Evolutionary conservation across 768 basidiomycete species (phyloP).

Genomic region (Auriscalpium orientale): DNA sequence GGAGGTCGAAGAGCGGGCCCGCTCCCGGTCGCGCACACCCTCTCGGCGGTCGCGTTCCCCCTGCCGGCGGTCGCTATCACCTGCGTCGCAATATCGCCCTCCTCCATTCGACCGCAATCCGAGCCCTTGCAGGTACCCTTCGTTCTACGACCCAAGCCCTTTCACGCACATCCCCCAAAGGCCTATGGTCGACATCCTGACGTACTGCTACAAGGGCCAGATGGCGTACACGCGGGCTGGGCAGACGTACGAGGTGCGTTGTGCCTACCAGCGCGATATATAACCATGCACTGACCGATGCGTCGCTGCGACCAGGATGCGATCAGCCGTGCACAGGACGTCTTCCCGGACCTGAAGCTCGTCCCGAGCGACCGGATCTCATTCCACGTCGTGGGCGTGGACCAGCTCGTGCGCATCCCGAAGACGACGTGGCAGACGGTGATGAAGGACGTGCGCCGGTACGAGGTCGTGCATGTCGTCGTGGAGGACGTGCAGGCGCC

Average conservation of each 20-base stretch:
- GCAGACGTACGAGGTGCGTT: slow-evolving; percentile 7
- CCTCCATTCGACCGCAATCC: too few species aligned
- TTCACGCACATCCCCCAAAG: background rate
- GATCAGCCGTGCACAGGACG: slow-evolving; percentile 1
- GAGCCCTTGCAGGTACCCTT: too few species aligned
- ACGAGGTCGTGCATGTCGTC: slow-evolving; percentile 9
- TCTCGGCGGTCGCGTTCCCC: too few species aligned
- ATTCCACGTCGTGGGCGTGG: slow-evolving; percentile 3
- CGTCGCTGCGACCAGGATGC: slow-evolving; percentile 2
- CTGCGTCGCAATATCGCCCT: too few species aligned
- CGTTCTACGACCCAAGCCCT: background rate
- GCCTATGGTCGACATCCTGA: slow-evolving; percentile 7
- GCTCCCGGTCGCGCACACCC: too few species aligned
- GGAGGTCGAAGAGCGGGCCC: too few species aligned
- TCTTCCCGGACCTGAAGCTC: slow-evolving; percentile 5
- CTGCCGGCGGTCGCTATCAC: too few species aligned
- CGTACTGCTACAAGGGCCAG: slow-evolving; percentile 4
- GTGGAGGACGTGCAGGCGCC: slow-evolving; percentile 6
- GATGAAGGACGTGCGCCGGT: slow-evolving; percentile 6
- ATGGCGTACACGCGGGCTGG: slow-evolving; percentile 13
- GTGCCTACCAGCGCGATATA: background rate
- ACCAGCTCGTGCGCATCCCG: slow-evolving; percentile 8
- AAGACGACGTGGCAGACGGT: slow-evolving; percentile 7
- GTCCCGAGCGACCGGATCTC: slow-evolving; percentile 2
- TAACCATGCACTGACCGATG: background rate